Evolutionary conservation across 2,329 filamentous ascomycete species (phyloP).

Genomic region (Paecilomyces sp.): DNA sequence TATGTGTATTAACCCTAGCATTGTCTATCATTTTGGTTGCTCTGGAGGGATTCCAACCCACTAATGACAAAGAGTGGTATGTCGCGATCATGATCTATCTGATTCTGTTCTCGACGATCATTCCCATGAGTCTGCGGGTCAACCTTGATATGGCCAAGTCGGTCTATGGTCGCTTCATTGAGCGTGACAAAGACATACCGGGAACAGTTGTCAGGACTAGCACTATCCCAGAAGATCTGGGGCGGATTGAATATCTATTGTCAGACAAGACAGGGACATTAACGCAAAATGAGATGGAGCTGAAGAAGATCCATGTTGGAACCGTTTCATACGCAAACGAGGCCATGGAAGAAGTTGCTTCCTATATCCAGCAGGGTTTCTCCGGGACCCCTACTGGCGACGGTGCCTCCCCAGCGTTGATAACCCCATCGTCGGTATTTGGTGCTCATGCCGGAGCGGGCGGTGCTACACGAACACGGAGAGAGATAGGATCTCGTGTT

Average conservation of each 20-base stretch:
- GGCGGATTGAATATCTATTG: slow-evolving; percentile 89
- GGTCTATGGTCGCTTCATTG: slow-evolving; percentile 92
- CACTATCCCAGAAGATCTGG: slow-evolving; percentile 93
- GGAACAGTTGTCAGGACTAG: slow-evolving; percentile 92
- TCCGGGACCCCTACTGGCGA: slow-evolving; percentile 41
- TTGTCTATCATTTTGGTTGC: slow-evolving; percentile 85
- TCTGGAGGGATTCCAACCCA: slow-evolving; percentile 66
- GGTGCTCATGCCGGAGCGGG: slow-evolving; percentile 50
- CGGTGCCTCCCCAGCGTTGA: slow-evolving; percentile 46
- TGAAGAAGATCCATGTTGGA: slow-evolving; percentile 97
- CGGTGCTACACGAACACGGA: slow-evolving; percentile 69
- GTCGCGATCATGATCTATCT: slow-evolving; percentile 97
- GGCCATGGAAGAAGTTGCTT: slow-evolving; percentile 92
- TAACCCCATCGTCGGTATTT: slow-evolving; percentile 69
- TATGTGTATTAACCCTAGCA: slow-evolving; percentile 79
- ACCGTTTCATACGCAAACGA: slow-evolving; percentile 98
- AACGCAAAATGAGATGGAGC: slow-evolving; percentile 96
- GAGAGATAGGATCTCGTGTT: slow-evolving; percentile 90
- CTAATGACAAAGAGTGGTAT: slow-evolving; percentile 63
- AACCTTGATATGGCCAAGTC: slow-evolving; percentile 97
- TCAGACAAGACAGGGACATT: slow-evolving; percentile 98
- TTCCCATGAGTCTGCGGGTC: slow-evolving; percentile 91
- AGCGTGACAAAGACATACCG: slow-evolving; percentile 80
- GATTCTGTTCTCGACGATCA: slow-evolving; percentile 97
- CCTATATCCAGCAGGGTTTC: slow-evolving; percentile 82